A percentile compares a stretch with the other conserved stretches of the same genome.
phyloP scores from a whole-genome alignment of 1,284 basidiomycete genomes.

The Naganishia sp. region DNA sequence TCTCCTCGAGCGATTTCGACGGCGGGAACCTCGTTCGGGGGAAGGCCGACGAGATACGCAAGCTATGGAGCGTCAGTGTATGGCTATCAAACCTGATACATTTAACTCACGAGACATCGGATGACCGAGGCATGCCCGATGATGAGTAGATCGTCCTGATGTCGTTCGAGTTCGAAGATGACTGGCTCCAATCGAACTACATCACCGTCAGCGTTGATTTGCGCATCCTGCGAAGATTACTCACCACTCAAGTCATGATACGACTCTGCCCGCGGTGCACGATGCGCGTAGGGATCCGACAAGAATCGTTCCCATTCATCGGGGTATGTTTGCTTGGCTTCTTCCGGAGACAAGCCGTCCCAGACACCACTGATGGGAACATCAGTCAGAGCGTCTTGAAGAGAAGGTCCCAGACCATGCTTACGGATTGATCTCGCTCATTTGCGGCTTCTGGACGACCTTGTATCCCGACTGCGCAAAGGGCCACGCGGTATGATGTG shows the following conservation, averaged over 20 bases:
- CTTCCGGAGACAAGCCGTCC: constrained; percentile 89
- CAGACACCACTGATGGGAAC: constrained; percentile 65
- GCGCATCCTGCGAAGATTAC: constrained; percentile 38
- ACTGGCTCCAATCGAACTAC: constrained; percentile 75
- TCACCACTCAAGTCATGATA: constrained; percentile 82
- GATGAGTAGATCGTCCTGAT: constrained; percentile 73
- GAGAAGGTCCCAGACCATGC: constrained; percentile 35
- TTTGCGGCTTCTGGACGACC: constrained; percentile 90
- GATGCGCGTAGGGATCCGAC: constrained; percentile 89
- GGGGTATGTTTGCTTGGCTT: constrained; percentile 85
- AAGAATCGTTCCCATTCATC: constrained; percentile 92
- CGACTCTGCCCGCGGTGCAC: constrained; percentile 88
- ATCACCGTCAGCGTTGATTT: not conserved
- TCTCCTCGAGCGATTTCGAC: constrained; percentile 93
- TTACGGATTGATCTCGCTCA: constrained; percentile 93
- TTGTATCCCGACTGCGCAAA: constrained; percentile 73
- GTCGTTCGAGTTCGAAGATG: constrained; percentile 78
- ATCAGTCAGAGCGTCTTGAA: not conserved
- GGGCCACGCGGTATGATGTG: constrained; percentile 94
- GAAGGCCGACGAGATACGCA: constrained; percentile 86
- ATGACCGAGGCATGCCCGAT: constrained; percentile 94
- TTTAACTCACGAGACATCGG: constrained; percentile 69
- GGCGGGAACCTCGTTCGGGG: constrained; percentile 93
- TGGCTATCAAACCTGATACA: not conserved
- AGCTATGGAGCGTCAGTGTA: constrained; percentile 50